Evolutionary conservation across 139 green algal genomes (phyloP).

Genomic region (Gonium pectorale): DNA sequence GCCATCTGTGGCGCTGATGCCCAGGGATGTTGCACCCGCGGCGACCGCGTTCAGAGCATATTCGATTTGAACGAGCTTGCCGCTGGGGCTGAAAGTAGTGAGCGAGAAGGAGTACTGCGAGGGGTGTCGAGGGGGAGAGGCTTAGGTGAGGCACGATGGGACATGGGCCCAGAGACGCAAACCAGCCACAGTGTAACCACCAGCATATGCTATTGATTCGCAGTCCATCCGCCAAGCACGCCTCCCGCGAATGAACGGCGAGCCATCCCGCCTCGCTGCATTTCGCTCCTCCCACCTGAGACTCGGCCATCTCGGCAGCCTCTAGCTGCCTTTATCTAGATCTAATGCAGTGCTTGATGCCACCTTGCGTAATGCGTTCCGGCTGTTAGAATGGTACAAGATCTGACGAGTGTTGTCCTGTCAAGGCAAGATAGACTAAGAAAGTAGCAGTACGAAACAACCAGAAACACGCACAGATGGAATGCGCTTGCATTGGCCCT

Average conservation of each 20-base stretch:
- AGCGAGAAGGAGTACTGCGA: constrained; percentile 85
- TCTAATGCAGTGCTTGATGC: too few species aligned
- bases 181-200: too few species aligned
- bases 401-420: too few species aligned
- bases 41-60: constrained; percentile 97
- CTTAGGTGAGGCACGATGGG: background rate
- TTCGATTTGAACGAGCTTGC: constrained; percentile 99
- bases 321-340: background rate
- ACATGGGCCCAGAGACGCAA: too few species aligned
- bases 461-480: too few species aligned
- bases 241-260: background rate
- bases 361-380: too few species aligned
- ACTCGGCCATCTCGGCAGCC: background rate
- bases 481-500: too few species aligned
- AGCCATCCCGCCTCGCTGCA: background rate
- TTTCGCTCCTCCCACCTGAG: background rate
- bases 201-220: too few species aligned
- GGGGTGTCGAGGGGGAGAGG: background rate
- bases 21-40: constrained; percentile 94
- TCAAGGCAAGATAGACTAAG: too few species aligned
- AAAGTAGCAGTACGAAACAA: too few species aligned
- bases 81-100: constrained; percentile 98
- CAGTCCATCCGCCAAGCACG: background rate
- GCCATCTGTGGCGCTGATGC: constrained; percentile 96
- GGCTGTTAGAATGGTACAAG: too few species aligned